Percentiles rank a stretch among this genome's conserved stretches.
phyloP scores from a whole-genome alignment of 2,329 filamentous ascomycete species.

The Fusarium sarcochroum region DNA sequence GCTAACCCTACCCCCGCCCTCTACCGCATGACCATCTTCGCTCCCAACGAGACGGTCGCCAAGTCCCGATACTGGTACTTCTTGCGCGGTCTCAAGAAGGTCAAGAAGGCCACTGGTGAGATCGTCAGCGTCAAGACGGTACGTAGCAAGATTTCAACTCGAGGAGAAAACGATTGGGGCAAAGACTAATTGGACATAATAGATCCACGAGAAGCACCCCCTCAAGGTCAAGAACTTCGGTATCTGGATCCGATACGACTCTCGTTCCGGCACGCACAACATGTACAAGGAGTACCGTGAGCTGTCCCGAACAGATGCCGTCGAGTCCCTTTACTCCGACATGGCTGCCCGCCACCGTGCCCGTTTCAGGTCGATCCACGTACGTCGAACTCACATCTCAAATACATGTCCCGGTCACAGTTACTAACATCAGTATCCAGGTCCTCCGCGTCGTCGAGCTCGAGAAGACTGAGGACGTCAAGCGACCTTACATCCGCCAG shows the following conservation, averaged over 20 bases:
- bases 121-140: constrained; percentile 97
- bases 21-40: constrained; percentile 99
- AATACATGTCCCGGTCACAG: neutral
- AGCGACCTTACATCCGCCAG: constrained; percentile 99
- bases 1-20: constrained; percentile 97
- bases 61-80: constrained; percentile 99
- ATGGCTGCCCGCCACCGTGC: constrained; percentile 98
- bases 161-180: neutral
- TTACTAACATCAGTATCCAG: constrained; percentile 61
- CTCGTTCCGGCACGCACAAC: constrained; percentile 99
- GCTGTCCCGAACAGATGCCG: constrained; percentile 95
- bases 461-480: constrained; percentile 93
- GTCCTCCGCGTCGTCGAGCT: constrained; percentile 99
- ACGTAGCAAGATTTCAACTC: constrained; percentile 58
- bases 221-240: constrained; percentile 99
- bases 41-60: constrained; percentile 96
- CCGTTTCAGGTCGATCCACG: constrained; percentile 98
- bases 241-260: constrained; percentile 99
- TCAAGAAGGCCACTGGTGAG: constrained; percentile 99
- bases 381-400: constrained; percentile 66
- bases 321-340: constrained; percentile 98
- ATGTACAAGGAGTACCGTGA: constrained; percentile 99
- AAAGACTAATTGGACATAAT: constrained; percentile 7
- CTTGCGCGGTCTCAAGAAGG: constrained; percentile 98
- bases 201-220: constrained; percentile 99